A percentile compares a stretch with the other conserved stretches of the same genome.
Conservation (phyloP, 805 yeast species). For the Wickerhamomyces subpelliculosus region DNA sequence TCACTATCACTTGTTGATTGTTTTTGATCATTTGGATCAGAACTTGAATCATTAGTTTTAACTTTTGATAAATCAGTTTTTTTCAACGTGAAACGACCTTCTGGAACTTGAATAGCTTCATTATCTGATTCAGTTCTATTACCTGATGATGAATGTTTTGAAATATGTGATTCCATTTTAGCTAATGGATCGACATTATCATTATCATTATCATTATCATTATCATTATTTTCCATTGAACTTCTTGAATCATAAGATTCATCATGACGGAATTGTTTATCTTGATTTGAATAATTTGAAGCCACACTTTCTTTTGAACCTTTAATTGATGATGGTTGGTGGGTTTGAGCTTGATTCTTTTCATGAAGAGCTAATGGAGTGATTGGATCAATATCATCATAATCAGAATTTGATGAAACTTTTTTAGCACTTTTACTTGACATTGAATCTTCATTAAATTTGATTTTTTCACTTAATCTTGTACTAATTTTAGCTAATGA, state of each 20-base stretch:
- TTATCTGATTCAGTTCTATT: slow-evolving; percentile 10
- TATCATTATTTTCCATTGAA: neutral
- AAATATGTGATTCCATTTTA: neutral
- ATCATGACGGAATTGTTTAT: neutral
- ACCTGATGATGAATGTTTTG: neutral
- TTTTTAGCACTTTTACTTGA: slow-evolving; percentile 6
- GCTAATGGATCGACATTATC: slow-evolving; percentile 8
- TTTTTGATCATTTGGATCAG: slow-evolving; percentile 17
- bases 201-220: slow-evolving; percentile 3
- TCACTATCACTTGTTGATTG: slow-evolving; percentile 20
- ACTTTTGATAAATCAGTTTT: slow-evolving; percentile 2
- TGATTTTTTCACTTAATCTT: slow-evolving; percentile 1
- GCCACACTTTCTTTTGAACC: too few species aligned
- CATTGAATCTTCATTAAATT: slow-evolving; percentile 16
- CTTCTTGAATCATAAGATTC: neutral
- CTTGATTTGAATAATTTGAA: neutral
- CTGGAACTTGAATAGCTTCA: slow-evolving; percentile 16
- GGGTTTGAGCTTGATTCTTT: neutral
- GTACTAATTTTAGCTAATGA: neutral
- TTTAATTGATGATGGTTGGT: neutral
- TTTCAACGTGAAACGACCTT: slow-evolving; percentile 13
- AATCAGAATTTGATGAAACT: slow-evolving; percentile 1
- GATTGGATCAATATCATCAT: slow-evolving; percentile 17
- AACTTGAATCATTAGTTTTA: slow-evolving; percentile 6
- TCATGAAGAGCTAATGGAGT: slow-evolving; percentile 13